Evolutionary conservation across 1,139 yeast species (phyloP), one percentile per base, ranked within the genome.

Genomic region (Petasospora fabianii): DNA sequence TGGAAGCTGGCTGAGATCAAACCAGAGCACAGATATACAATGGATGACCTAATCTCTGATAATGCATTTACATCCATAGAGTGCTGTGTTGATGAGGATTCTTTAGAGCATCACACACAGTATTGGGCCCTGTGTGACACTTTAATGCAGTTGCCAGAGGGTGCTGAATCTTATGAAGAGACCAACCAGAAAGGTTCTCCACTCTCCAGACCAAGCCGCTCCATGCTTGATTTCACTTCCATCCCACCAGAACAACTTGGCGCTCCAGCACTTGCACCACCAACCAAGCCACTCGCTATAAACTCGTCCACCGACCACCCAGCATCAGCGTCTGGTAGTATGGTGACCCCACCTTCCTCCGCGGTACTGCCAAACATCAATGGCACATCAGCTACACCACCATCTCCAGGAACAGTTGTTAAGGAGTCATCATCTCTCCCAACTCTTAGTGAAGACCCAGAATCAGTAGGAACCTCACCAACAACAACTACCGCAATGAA

Each of bases 1-100:
- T 82, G 90, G 88, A 74, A 84, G 56, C 63, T 84, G 41, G 77
- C 84, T 53, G 88, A 83, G 54, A 86, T 87, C 7, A 66, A 75
- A 21, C 65, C 71, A 0, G 55, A 50, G 2, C 64, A 74, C 9
- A 66, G 94, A 46, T 78, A 79, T 57, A 68, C 73, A 18, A 54
- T 83, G 50, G 69, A 72, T 1, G 67, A 68, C 28, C 61, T 84
- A 29, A 75, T 80, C 46, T 53, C 64, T 8, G 88, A 83, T 53
- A 78, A 82, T 4, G 83, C 86, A 82, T 82, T 83, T 57, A 64
- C 61, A 34, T 48, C 62, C 11, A 62, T 81, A 40, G 85, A 77
- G 47, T 75, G 77, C 68, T 83, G 92, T 56, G 49, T 75, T 16
- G 71, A 71, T 49, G 85, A 79, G 53, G 65, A 65, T 42, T 68